These are phyloP conservation scores for Cladosporium sp. DNA, from an alignment of 2,329 filamentous ascomycete genomes.

Conservation along the genomic window DNA sequence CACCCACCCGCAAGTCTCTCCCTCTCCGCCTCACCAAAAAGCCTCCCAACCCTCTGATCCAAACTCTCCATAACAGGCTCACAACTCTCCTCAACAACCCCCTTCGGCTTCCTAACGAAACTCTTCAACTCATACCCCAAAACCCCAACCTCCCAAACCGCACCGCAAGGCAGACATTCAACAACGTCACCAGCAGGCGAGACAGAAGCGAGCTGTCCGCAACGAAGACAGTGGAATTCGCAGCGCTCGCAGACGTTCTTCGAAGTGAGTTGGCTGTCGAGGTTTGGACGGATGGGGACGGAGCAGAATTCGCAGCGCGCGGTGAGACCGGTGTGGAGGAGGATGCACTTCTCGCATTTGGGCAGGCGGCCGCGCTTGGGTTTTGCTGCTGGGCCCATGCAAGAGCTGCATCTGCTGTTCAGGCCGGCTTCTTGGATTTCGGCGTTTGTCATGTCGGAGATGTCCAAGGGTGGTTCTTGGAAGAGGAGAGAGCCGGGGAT, in stretches of 20 bases:
- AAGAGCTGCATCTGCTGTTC: constrained; percentile 32
- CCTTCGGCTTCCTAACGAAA: no score
- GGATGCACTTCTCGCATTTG: constrained; percentile 14
- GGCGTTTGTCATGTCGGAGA: constrained; percentile 14
- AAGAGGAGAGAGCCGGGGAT: constrained; percentile 37
- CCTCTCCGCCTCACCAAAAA: constrained; percentile 7
- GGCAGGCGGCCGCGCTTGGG: background rate
- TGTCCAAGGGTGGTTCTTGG: background rate
- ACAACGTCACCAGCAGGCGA: constrained; percentile 19
- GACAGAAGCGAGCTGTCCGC: constrained; percentile 25
- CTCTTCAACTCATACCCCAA: constrained; percentile 34
- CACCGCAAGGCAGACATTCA: constrained; percentile 29
- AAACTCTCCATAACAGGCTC: constrained; percentile 3
- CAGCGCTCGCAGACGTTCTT: constrained; percentile 37
- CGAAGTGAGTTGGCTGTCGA: background rate
- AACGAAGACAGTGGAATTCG: constrained; percentile 40
- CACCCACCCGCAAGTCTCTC: constrained; percentile 5
- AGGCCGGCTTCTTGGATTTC: constrained; percentile 21
- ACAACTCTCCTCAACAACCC: no score
- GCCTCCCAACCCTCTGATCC: constrained; percentile 2
- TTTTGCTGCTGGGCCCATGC: constrained; percentile 27
- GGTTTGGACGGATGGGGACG: constrained; percentile 18
- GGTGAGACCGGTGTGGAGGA: constrained; percentile 9
- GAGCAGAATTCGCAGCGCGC: constrained; percentile 15
- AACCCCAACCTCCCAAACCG: constrained; percentile 34